Conservation (phyloP, 2,329 filamentous ascomycete genomes). For the Fusarium nisikadoi region DNA sequence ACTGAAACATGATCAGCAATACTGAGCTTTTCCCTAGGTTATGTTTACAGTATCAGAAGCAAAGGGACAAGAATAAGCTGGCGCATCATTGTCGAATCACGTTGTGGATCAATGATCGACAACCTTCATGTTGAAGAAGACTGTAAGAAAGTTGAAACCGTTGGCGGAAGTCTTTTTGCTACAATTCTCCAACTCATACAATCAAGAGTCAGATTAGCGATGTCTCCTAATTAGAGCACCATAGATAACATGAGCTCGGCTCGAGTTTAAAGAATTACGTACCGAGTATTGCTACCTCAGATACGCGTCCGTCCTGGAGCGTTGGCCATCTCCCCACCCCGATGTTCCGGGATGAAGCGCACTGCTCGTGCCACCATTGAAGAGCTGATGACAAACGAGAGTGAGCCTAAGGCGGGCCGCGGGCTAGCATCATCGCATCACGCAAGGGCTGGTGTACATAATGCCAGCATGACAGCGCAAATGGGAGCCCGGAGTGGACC, state of each 20-base stretch:
- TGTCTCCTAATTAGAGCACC: neutral
- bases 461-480: conserved; percentile 29
- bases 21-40: neutral
- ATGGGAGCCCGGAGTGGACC: conserved; percentile 29
- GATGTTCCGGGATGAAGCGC: conserved; percentile 28
- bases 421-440: conserved; percentile 36
- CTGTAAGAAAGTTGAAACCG: neutral
- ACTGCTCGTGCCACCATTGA: conserved; percentile 17
- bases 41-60: neutral
- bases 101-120: conserved; percentile 29
- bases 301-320: conserved; percentile 4
- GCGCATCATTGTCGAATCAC: conserved; percentile 16
- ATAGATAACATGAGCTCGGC: neutral
- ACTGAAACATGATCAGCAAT: neutral
- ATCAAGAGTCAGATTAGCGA: conserved; percentile 32
- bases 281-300: conserved; percentile 8
- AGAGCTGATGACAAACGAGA: conserved; percentile 28
- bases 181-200: conserved; percentile 7
- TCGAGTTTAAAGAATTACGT: conserved; percentile 1
- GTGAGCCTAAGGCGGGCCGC: conserved; percentile 36
- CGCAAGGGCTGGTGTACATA: conserved; percentile 29
- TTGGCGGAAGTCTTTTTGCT: neutral
- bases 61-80: neutral
- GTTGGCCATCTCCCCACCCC: conserved; percentile 19
- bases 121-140: neutral